These are phyloP conservation scores for Pyricularia grisea DNA, from an alignment of 2,329 filamentous ascomycete species.

Conservation along the genomic window DNA sequence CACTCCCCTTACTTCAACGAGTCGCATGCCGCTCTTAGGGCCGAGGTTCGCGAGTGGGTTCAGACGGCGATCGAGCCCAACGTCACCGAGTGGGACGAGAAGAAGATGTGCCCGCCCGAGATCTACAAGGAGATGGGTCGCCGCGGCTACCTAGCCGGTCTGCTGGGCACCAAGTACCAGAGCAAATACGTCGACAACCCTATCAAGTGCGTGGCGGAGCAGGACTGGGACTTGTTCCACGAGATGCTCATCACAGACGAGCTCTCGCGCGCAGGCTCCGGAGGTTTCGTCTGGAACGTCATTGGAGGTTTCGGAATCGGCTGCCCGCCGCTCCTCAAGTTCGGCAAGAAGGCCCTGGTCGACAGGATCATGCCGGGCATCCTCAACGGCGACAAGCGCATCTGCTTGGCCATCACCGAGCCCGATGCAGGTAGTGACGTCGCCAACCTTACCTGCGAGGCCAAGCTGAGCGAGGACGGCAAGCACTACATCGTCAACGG, in stretches of 20 bases:
- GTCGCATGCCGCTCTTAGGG: conserved; percentile 81
- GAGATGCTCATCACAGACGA: conserved; percentile 95
- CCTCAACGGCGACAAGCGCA: conserved; percentile 86
- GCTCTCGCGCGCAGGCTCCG: conserved; percentile 77
- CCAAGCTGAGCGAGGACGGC: conserved; percentile 86
- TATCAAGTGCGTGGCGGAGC: conserved; percentile 68
- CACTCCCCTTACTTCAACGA: conserved; percentile 97
- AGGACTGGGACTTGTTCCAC: conserved; percentile 98
- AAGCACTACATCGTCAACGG: conserved; percentile 99
- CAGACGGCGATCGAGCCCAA: conserved; percentile 82
- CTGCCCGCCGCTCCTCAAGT: conserved; percentile 83
- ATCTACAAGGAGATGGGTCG: conserved; percentile 96
- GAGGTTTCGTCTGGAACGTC: conserved; percentile 94
- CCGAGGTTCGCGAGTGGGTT: conserved; percentile 87
- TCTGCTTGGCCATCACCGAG: conserved; percentile 95
- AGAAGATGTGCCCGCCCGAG: conserved; percentile 74
- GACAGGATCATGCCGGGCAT: conserved; percentile 85
- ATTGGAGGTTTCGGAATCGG: conserved; percentile 96
- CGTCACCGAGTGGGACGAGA: conserved; percentile 95
- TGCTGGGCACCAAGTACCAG: conserved; percentile 78
- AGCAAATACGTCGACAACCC: conserved; percentile 60
- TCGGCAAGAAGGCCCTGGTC: conserved; percentile 75
- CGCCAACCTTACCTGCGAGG: conserved; percentile 90
- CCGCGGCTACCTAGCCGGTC: conserved; percentile 84
- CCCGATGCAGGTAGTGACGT: conserved; percentile 93